These are phyloP conservation scores for Rauvolfia tetraphylla DNA, from an alignment of 257 asterid species.

Conservation along the genomic window DNA sequence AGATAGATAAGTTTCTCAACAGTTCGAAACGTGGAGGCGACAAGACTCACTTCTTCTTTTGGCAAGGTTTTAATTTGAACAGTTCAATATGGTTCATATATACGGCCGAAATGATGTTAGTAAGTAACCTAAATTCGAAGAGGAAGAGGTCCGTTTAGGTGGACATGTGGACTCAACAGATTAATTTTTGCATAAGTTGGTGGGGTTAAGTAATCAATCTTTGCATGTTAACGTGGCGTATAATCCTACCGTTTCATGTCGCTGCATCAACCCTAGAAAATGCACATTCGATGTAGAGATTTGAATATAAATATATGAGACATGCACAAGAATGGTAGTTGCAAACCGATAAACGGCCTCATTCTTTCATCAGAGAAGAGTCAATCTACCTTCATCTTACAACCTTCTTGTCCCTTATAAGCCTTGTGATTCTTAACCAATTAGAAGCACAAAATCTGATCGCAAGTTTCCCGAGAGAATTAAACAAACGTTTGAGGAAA, in stretches of 20 bases:
- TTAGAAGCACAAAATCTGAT: not conserved
- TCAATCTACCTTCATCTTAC: constrained; percentile 67
- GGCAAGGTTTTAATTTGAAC: not conserved
- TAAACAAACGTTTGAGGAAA: not conserved
- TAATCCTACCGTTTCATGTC: constrained; percentile 24
- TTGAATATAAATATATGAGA: constrained; percentile 15
- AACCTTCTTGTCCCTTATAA: constrained; percentile 27
- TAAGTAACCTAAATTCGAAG: constrained; percentile 39
- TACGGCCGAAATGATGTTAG: constrained; percentile 20
- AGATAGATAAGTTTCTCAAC: not conserved
- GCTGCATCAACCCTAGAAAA: constrained; percentile 41
- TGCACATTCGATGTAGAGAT: constrained; percentile 13
- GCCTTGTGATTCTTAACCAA: constrained; percentile 14
- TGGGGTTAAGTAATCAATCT: constrained; percentile 55
- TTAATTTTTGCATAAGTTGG: constrained; percentile 28
- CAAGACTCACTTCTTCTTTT: constrained; percentile 12
- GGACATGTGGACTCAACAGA: constrained; percentile 27
- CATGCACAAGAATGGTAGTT: constrained; percentile 33
- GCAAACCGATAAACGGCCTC: constrained; percentile 44
- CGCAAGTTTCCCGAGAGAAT: not conserved
- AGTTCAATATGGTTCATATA: not conserved
- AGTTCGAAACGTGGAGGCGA: constrained; percentile 10
- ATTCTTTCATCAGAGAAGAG: constrained; percentile 33
- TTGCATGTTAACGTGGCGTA: constrained; percentile 45
- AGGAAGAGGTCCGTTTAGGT: constrained; percentile 23